Evolutionary conservation across 129 eudicot genomes (phyloP).

Genomic region (Sambucus nigra): DNA sequence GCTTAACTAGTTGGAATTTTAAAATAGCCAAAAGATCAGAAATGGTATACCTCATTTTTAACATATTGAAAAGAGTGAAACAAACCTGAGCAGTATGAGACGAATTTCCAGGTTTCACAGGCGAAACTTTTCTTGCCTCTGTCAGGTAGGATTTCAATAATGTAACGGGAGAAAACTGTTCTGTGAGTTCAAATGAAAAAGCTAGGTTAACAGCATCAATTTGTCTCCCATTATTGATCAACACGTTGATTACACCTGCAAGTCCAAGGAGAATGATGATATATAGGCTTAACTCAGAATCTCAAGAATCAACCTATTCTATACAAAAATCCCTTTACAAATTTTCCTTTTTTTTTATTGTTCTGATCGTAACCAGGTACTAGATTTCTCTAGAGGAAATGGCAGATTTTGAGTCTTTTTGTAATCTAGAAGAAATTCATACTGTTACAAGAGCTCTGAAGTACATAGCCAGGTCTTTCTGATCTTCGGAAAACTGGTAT

Average conservation of each 20-base stretch:
- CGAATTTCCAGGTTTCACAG: constrained; percentile 50
- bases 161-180: constrained; percentile 70
- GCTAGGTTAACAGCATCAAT: constrained; percentile 93
- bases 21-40: neutral
- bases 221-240: constrained; percentile 77
- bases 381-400: too few species aligned
- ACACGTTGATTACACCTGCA: constrained; percentile 78
- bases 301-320: too few species aligned
- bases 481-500: too few species aligned
- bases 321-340: too few species aligned
- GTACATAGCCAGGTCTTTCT: too few species aligned
- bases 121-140: constrained; percentile 58
- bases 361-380: too few species aligned
- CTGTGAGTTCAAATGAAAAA: constrained; percentile 76
- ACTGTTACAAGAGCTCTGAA: too few species aligned
- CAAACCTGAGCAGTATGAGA: constrained; percentile 48
- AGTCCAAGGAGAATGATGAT: constrained; percentile 8
- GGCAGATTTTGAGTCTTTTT: too few species aligned
- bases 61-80: neutral
- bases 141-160: constrained; percentile 70
- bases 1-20: neutral
- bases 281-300: too few species aligned
- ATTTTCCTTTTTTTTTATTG: too few species aligned
- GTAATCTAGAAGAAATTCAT: too few species aligned
- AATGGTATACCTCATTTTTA: neutral